These are phyloP conservation scores for Simplicillium sp. DNA, from an alignment of 2,329 filamentous ascomycete species.

Conservation along the genomic window DNA sequence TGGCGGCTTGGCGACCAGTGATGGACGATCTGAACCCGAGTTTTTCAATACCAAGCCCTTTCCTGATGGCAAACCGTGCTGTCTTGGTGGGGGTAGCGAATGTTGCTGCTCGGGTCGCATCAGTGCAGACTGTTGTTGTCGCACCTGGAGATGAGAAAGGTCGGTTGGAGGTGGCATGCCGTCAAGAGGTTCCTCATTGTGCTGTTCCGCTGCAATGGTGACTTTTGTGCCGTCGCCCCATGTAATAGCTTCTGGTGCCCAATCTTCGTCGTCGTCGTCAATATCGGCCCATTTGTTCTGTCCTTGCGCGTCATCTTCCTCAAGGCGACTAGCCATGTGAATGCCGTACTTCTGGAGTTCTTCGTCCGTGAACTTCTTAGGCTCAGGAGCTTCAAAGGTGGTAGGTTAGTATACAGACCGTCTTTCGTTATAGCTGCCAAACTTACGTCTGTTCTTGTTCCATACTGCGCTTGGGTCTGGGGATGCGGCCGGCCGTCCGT, in stretches of 20 bases:
- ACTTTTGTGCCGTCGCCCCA: conserved; percentile 87
- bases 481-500: conserved; percentile 48
- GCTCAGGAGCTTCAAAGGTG: conserved; percentile 50
- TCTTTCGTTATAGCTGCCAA: neutral
- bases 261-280: conserved; percentile 81
- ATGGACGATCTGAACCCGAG: conserved; percentile 57
- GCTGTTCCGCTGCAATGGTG: conserved; percentile 55
- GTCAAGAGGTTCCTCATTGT: conserved; percentile 12
- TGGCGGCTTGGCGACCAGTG: conserved; percentile 63
- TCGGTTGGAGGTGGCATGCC: neutral
- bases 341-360: conserved; percentile 82
- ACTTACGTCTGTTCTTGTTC: conserved; percentile 81
- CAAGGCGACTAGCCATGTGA: conserved; percentile 70
- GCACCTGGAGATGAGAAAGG: neutral
- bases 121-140: conserved; percentile 5
- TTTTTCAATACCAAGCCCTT: conserved; percentile 59
- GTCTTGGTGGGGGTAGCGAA: conserved; percentile 19
- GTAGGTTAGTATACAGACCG: conserved; percentile 12
- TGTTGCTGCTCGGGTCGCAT: conserved; percentile 3
- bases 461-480: conserved; percentile 70
- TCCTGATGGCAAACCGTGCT: conserved; percentile 38
- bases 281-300: conserved; percentile 86
- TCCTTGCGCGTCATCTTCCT: conserved; percentile 63
- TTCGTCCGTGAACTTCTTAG: conserved; percentile 78
- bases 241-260: conserved; percentile 75